A percentile compares a stretch with the other conserved stretches of the same genome.
phyloP scores from a whole-genome alignment of 108 stramenopile genomes.

The Nannochloropsis gaditana region DNA sequence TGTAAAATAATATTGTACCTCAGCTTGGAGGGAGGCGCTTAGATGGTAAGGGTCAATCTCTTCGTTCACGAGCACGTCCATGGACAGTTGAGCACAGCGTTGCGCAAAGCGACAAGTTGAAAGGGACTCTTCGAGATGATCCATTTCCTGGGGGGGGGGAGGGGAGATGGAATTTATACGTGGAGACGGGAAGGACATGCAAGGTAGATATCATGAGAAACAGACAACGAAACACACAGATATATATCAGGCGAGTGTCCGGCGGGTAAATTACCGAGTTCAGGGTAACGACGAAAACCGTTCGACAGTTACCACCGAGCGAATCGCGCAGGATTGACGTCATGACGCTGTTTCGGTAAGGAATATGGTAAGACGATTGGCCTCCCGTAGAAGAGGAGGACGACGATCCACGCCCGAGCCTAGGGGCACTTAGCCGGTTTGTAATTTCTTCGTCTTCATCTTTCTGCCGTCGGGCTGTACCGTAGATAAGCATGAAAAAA shows the following conservation, averaged over 20 bases:
- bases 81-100: slow-evolving; percentile 40
- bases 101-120: slow-evolving; percentile 53
- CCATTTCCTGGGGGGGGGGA: slow-evolving; percentile 20
- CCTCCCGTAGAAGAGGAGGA: neutral
- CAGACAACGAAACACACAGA: neutral
- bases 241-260: neutral
- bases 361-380: slow-evolving; percentile 32
- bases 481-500: slow-evolving; percentile 4
- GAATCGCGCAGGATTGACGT: slow-evolving; percentile 57
- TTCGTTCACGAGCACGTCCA: slow-evolving; percentile 35
- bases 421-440: neutral
- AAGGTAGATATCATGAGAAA: neutral
- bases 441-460: neutral
- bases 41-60: neutral
- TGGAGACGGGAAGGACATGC: neutral
- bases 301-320: slow-evolving; percentile 64
- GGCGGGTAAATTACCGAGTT: slow-evolving; percentile 30
- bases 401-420: neutral
- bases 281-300: slow-evolving; percentile 62
- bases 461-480: slow-evolving; percentile 18
- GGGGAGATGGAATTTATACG: slow-evolving; percentile 31
- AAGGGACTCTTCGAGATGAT: slow-evolving; percentile 32
- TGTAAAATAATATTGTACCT: neutral
- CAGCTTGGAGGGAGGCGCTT: neutral
- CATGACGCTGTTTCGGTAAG: slow-evolving; percentile 53